A percentile compares a stretch with the other conserved stretches of the same genome.
phyloP scores from a whole-genome alignment of 2,329 filamentous ascomycete genomes.

The Monilinia vaccinii-corymbosi region DNA sequence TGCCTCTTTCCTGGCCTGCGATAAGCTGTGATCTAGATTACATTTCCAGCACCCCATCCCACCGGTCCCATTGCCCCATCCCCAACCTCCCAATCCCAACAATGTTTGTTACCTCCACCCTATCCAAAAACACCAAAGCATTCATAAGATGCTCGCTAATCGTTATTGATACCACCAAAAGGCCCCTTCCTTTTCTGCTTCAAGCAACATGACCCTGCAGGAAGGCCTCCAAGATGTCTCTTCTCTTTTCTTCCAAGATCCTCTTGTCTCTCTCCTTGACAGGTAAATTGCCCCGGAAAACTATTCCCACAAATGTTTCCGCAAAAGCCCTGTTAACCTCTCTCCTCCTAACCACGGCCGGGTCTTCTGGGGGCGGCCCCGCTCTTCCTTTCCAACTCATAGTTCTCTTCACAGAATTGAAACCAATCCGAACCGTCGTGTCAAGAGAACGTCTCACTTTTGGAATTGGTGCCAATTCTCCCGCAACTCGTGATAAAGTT shows the following conservation, averaged over 20 bases:
- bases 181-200: background rate
- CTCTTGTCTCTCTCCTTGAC: constrained; percentile 47
- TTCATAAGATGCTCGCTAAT: background rate
- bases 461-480: constrained; percentile 41
- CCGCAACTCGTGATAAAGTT: constrained; percentile 55
- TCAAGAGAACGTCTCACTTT: constrained; percentile 14
- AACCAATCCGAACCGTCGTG: constrained; percentile 17
- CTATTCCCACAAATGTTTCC: constrained; percentile 52
- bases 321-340: constrained; percentile 54
- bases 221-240: constrained; percentile 62
- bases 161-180: background rate
- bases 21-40: background rate
- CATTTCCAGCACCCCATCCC: background rate
- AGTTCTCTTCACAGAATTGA: constrained; percentile 21
- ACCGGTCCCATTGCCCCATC: background rate
- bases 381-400: constrained; percentile 24
- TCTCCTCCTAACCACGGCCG: constrained; percentile 44
- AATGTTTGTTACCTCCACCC: background rate
- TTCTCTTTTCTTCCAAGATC: constrained; percentile 53
- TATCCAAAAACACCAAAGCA: background rate
- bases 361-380: constrained; percentile 33
- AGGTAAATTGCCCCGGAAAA: constrained; percentile 45
- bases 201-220: constrained; percentile 28
- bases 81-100: background rate
- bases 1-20: background rate